Conservation (phyloP, 2,329 filamentous ascomycete genomes). For the Cercospora sp. region DNA sequence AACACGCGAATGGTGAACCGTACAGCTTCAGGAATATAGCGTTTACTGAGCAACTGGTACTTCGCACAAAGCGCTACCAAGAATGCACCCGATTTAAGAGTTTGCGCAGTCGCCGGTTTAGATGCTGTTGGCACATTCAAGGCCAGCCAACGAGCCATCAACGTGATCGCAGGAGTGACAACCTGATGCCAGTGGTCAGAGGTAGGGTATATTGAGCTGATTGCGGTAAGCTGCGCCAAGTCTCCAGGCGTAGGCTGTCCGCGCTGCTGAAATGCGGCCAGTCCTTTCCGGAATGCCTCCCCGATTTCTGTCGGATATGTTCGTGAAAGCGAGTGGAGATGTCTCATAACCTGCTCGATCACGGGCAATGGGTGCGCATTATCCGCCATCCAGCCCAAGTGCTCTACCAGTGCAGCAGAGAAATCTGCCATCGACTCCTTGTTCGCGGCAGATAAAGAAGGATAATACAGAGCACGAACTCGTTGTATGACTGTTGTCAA, state of each 20-base stretch:
- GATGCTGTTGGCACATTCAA: conserved; percentile 64
- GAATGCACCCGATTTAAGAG: conserved; percentile 71
- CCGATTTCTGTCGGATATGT: conserved; percentile 77
- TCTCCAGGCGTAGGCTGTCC: conserved; percentile 66
- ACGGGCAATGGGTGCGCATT: conserved; percentile 58
- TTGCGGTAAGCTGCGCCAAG: conserved; percentile 76
- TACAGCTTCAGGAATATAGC: conserved; percentile 85
- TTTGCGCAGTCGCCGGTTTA: conserved; percentile 64
- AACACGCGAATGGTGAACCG: conserved; percentile 79
- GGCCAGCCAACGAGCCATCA: conserved; percentile 80
- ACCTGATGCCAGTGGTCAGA: conserved; percentile 98
- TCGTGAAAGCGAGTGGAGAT: conserved; percentile 89
- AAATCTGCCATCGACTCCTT: conserved; percentile 78
- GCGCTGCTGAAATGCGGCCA: conserved; percentile 57
- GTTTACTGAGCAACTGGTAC: conserved; percentile 79
- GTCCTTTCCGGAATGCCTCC: conserved; percentile 71
- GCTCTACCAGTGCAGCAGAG: conserved; percentile 64
- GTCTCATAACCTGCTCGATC: conserved; percentile 78
- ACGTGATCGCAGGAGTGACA: conserved; percentile 82
- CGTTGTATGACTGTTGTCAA: conserved; percentile 80
- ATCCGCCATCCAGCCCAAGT: conserved; percentile 60
- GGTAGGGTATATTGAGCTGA: conserved; percentile 84
- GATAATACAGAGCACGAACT: conserved; percentile 88
- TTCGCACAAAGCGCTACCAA: conserved; percentile 75
- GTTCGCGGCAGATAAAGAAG: conserved; percentile 79